phyloP scores from a whole-genome alignment of 495 filamentous ascomycete genomes.

The Penicillium malachiteum region DNA sequence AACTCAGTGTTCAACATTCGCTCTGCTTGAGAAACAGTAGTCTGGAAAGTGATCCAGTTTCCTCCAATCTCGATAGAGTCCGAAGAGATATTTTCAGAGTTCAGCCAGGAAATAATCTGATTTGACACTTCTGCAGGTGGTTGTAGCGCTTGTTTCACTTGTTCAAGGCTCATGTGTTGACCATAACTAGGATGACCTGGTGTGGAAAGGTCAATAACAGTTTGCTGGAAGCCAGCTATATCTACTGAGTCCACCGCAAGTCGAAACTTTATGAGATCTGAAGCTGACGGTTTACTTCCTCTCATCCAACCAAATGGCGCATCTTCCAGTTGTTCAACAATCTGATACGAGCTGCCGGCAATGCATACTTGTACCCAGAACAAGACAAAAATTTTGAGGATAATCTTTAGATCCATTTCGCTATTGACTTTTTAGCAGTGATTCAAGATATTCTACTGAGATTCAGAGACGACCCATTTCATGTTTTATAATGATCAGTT shows the following conservation, averaged over 20 bases:
- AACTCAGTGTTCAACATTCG: constrained; percentile 56
- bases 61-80: constrained; percentile 45
- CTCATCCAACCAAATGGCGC: constrained; percentile 50
- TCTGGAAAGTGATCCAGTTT: constrained; percentile 57
- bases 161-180: constrained; percentile 59
- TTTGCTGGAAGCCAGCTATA: constrained; percentile 55
- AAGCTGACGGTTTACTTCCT: constrained; percentile 30
- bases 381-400: constrained; percentile 10
- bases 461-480: too few relatives aligned
- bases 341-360: constrained; percentile 23
- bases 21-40: constrained; percentile 52
- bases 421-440: too few relatives aligned
- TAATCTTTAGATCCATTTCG: background rate
- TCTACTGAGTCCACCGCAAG: constrained; percentile 55
- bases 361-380: constrained; percentile 3
- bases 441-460: too few relatives aligned
- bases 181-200: constrained; percentile 63
- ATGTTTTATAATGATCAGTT: background rate
- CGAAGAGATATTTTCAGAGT: constrained; percentile 41
- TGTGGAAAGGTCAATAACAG: constrained; percentile 60
- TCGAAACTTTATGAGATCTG: constrained; percentile 48
- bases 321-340: constrained; percentile 44
- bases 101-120: constrained; percentile 51
- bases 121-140: constrained; percentile 43
- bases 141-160: constrained; percentile 49